These are phyloP conservation scores for Mytilinidion resinicola DNA, from an alignment of 495 filamentous ascomycete species.

Conservation along the genomic window DNA sequence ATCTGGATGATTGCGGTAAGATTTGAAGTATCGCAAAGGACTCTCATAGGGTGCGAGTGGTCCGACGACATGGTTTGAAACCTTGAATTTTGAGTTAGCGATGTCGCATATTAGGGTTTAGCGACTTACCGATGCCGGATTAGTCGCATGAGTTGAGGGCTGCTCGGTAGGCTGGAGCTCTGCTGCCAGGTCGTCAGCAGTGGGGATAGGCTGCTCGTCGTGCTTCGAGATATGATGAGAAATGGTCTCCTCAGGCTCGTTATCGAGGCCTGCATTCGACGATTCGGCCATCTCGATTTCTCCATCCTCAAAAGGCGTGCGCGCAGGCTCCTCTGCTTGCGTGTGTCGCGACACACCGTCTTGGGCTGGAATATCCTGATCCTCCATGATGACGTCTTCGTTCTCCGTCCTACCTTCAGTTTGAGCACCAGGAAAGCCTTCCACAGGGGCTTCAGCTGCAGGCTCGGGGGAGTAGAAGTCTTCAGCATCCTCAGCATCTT, in stretches of 20 bases:
- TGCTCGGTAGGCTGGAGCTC: conserved; percentile 3
- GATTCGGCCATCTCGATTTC: conserved; percentile 24
- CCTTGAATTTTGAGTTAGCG: not conserved
- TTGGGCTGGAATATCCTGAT: conserved; percentile 1
- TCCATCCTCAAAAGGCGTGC: conserved; percentile 12
- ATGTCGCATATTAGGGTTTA: not conserved
- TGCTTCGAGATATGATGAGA: not conserved
- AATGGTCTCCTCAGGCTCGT: conserved; percentile 9
- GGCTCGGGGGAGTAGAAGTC: not conserved
- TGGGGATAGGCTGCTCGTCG: not conserved
- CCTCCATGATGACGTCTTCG: not conserved
- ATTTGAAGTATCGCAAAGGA: conserved; percentile 73
- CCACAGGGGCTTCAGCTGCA: not conserved
- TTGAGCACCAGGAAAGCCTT: not conserved
- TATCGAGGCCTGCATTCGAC: conserved; percentile 14
- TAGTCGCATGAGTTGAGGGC: not conserved
- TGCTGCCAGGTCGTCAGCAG: conserved; percentile 22
- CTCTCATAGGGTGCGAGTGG: conserved; percentile 60
- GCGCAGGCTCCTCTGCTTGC: conserved; percentile 42
- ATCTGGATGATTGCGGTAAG: conserved; percentile 80
- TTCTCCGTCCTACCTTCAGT: not conserved
- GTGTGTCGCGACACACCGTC: too few species aligned
- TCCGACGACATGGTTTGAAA: not conserved
- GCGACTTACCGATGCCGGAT: conserved; percentile 10
- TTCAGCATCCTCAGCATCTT: not conserved